These are phyloP conservation scores for Blumeria hordei DNA, from an alignment of 2,329 filamentous ascomycete genomes.

Conservation along the genomic window DNA sequence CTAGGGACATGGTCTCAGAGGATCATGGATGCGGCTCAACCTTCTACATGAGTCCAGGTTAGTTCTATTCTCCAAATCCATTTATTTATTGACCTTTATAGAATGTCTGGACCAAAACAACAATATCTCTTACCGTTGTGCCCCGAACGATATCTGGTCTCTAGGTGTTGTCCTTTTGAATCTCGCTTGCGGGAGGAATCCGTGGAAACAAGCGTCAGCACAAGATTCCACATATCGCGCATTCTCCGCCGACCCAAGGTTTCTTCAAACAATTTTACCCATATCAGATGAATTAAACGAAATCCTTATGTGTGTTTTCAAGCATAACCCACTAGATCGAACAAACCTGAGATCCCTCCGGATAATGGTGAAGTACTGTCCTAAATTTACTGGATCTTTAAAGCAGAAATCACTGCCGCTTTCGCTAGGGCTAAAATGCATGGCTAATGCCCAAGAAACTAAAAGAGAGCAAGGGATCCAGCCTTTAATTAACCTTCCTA, in stretches of 20 bases:
- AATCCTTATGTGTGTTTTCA: constrained; percentile 72
- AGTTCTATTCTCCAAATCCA: constrained; percentile 15
- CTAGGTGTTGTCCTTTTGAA: constrained; percentile 97
- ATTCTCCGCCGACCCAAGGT: constrained; percentile 62
- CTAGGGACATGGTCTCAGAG: constrained; percentile 56
- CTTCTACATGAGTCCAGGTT: constrained; percentile 99
- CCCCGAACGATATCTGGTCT: constrained; percentile 92
- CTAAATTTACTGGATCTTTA: constrained; percentile 10
- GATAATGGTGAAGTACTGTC: constrained; percentile 48
- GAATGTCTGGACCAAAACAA: constrained; percentile 69
- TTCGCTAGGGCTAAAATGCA: no score
- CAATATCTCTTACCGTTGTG: constrained; percentile 66
- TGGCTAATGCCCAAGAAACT: no score
- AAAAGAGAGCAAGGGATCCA: no score
- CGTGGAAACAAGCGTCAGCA: constrained; percentile 87
- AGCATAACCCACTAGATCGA: constrained; percentile 58
- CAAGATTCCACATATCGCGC: constrained; percentile 91
- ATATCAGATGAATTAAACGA: constrained; percentile 72
- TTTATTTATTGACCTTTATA: constrained; percentile 19
- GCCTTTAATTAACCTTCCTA: no score
- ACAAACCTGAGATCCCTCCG: constrained; percentile 64
- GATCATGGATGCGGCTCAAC: constrained; percentile 97
- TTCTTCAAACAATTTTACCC: constrained; percentile 79
- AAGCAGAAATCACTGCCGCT: background rate
- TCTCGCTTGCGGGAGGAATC: constrained; percentile 90